phyloP scores from a whole-genome alignment of 441 rosid genomes.

The Aquilaria agallochum region DNA sequence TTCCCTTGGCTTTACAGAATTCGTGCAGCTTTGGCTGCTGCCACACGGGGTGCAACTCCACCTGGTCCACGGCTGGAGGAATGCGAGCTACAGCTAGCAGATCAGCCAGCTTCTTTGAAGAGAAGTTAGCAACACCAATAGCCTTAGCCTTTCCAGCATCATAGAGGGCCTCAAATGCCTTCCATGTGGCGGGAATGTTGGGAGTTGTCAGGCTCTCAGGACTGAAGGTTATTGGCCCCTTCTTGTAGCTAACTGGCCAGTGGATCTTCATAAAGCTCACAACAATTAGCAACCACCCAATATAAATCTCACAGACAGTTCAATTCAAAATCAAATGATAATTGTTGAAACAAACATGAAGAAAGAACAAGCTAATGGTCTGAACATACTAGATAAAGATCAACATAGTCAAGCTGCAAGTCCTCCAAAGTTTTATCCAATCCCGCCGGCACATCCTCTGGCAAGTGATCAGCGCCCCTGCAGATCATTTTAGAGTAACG shows the following conservation, averaged over 20 bases:
- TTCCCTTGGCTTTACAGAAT: conserved; percentile 50
- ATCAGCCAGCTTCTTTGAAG: no score
- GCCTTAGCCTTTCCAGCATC: conserved; percentile 67
- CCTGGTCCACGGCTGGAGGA: no score
- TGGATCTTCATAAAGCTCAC: conserved; percentile 20
- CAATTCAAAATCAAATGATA: no score
- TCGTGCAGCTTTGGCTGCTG: conserved; percentile 52
- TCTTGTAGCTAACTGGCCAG: conserved; percentile 30
- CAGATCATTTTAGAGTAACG: background rate
- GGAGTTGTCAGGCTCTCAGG: conserved; percentile 44
- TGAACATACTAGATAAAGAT: conserved; percentile 30
- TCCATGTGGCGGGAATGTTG: conserved; percentile 64
- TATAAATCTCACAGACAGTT: no score
- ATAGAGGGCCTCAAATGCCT: conserved; percentile 64
- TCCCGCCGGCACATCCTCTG: conserved; percentile 56
- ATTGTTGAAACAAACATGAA: no score
- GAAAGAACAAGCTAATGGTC: background rate
- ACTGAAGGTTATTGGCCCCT: conserved; percentile 29
- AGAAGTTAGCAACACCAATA: conserved; percentile 1
- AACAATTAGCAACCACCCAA: background rate
- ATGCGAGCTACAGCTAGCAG: no score
- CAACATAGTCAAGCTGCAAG: conserved; percentile 34
- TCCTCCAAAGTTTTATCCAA: conserved; percentile 47
- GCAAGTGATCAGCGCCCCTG: conserved; percentile 46
- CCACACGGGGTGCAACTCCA: conserved; percentile 12